These are phyloP conservation scores for Bremia lactucae DNA, from an alignment of 352 stramenopile species.

Conservation along the genomic window DNA sequence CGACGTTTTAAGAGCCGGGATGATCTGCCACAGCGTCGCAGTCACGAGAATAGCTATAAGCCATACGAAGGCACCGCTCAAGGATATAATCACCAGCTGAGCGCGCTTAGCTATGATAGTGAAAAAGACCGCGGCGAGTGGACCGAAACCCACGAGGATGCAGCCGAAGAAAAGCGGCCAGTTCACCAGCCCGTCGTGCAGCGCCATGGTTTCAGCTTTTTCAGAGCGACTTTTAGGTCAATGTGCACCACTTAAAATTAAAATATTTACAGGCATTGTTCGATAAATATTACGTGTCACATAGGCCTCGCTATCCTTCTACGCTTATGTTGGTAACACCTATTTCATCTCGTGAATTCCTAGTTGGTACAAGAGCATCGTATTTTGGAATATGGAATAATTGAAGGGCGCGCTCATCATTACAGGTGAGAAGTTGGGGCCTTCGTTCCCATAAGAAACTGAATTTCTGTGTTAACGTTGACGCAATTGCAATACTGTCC, in stretches of 20 bases:
- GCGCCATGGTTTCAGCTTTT: conserved; percentile 31
- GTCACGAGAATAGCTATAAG: conserved; percentile 71
- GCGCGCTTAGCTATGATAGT: conserved; percentile 65
- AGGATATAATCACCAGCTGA: conserved; percentile 74
- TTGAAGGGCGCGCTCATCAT: no score
- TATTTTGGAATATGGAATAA: no score
- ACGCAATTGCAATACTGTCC: no score
- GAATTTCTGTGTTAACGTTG: no score
- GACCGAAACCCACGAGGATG: conserved; percentile 69
- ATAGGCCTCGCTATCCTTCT: no score
- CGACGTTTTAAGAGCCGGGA: conserved; percentile 62
- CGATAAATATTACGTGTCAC: no score
- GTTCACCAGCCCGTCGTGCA: conserved; percentile 63
- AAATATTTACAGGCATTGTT: no score
- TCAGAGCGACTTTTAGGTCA: conserved; percentile 1
- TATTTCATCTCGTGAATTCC: no score
- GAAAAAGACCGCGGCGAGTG: conserved; percentile 68
- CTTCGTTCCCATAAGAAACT: no score
- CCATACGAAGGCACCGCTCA: conserved; percentile 75
- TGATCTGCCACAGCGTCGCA: conserved; percentile 64
- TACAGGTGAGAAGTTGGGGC: no score
- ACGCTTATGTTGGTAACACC: no score
- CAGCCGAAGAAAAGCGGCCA: conserved; percentile 81
- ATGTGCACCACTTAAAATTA: background rate
- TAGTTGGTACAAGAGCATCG: no score